Evolutionary conservation across 345 rosid species (phyloP).

Genomic region (Camelina neglecta): DNA sequence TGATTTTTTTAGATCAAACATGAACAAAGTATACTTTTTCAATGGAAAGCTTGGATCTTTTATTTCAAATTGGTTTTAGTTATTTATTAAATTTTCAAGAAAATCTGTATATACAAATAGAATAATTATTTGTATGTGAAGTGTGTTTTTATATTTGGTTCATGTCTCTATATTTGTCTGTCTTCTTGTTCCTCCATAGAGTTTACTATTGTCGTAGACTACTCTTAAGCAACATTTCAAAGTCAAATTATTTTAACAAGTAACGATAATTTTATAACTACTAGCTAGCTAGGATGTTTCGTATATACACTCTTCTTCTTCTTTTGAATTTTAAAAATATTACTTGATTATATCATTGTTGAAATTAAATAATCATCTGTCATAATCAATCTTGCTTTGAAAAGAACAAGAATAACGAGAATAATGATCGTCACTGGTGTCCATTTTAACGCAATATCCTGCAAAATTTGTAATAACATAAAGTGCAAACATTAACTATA

Average conservation of each 20-base stretch:
- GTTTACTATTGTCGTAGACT: slow-evolving; percentile 39
- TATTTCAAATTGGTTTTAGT: background rate
- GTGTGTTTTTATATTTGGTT: slow-evolving; percentile 29
- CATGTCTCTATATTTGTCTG: slow-evolving; percentile 12
- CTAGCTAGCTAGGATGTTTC: background rate
- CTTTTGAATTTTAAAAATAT: background rate
- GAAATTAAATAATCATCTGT: slow-evolving; percentile 50
- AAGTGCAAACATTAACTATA: slow-evolving; percentile 1
- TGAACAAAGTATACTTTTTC: slow-evolving; percentile 11
- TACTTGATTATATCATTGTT: slow-evolving; percentile 33
- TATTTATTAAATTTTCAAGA: slow-evolving; percentile 9
- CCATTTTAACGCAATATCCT: slow-evolving; percentile 66
- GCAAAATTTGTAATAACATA: slow-evolving; percentile 15
- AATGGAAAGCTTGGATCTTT: slow-evolving; percentile 4
- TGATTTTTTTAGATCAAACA: slow-evolving; percentile 9
- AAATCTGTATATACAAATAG: slow-evolving; percentile 35
- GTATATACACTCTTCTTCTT: slow-evolving; percentile 12
- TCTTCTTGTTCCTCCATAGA: slow-evolving; percentile 25
- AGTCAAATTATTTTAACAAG: slow-evolving; percentile 23
- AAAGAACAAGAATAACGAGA: slow-evolving; percentile 48
- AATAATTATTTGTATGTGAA: slow-evolving; percentile 22
- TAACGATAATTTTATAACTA: background rate
- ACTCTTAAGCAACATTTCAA: slow-evolving; percentile 30
- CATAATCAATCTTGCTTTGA: slow-evolving; percentile 49
- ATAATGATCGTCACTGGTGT: slow-evolving; percentile 53